Conservation (phyloP, 139 green algal genomes). For the Picochlorum sp. region DNA sequence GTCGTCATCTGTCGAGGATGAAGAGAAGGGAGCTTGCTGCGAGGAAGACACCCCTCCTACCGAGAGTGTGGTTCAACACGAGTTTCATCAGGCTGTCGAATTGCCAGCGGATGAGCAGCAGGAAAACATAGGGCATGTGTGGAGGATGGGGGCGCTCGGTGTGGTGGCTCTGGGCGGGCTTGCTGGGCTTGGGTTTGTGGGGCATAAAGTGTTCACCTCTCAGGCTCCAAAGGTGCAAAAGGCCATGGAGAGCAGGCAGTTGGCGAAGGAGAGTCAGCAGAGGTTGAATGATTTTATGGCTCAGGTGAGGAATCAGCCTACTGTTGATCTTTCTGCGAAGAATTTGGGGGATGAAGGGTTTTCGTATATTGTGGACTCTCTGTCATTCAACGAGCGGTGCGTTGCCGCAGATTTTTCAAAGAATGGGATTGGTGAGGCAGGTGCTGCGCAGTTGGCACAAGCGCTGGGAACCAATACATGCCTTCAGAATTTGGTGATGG, state of each 20-base stretch:
- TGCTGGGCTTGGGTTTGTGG: constrained; percentile 26
- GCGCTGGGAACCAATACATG: constrained; percentile 45
- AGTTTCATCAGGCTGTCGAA: not conserved
- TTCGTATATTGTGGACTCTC: constrained; percentile 72
- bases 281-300: constrained; percentile 71
- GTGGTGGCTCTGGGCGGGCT: constrained; percentile 24
- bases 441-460: constrained; percentile 54
- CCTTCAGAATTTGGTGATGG: constrained; percentile 59
- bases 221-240: constrained; percentile 34
- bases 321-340: constrained; percentile 70
- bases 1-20: not conserved
- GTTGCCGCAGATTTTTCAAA: constrained; percentile 71
- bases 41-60: not conserved
- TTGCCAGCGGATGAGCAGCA: not conserved
- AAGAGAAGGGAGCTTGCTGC: not conserved
- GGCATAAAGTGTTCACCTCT: constrained; percentile 21
- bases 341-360: constrained; percentile 85
- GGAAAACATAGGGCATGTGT: constrained; percentile 20
- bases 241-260: constrained; percentile 40
- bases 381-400: constrained; percentile 87
- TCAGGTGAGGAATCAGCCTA: constrained; percentile 47
- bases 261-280: constrained; percentile 52
- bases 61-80: not conserved
- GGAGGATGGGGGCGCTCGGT: constrained; percentile 21
- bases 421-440: constrained; percentile 79